Percentiles rank a stretch among this genome's conserved stretches.
Conservation (phyloP, 2,329 filamentous ascomycete species). For the Alternaria brassicicola region DNA sequence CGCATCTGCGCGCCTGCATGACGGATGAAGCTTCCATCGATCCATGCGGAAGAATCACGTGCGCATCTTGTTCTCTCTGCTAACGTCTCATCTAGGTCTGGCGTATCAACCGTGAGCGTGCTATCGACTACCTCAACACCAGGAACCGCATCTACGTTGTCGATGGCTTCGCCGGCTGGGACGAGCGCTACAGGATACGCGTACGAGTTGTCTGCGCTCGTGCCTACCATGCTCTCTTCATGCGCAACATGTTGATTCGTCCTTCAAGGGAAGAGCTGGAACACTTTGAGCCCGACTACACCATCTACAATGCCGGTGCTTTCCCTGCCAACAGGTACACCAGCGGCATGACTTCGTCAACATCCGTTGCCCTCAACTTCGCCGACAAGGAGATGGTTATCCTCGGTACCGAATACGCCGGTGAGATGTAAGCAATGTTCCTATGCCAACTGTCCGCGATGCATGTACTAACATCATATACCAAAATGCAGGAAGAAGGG, state of each 20-base stretch:
- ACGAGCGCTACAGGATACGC: slow-evolving; percentile 95
- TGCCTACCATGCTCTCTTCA: slow-evolving; percentile 99
- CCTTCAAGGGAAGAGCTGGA: slow-evolving; percentile 89
- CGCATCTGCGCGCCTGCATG: slow-evolving; percentile 40
- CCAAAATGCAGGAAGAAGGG: slow-evolving; percentile 75
- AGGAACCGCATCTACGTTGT: slow-evolving; percentile 98
- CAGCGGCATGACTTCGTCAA: slow-evolving; percentile 97
- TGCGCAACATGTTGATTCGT: slow-evolving; percentile 99
- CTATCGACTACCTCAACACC: slow-evolving; percentile 98
- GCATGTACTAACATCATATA: not conserved
- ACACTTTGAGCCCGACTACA: slow-evolving; percentile 98
- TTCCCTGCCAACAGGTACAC: slow-evolving; percentile 99
- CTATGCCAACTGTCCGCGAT: not conserved
- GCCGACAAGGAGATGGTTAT: slow-evolving; percentile 99
- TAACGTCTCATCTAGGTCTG: slow-evolving; percentile 71
- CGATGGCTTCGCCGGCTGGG: slow-evolving; percentile 97
- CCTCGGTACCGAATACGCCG: slow-evolving; percentile 96
- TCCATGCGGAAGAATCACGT: slow-evolving; percentile 25
- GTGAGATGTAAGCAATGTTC: slow-evolving; percentile 45
- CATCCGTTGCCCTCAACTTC: slow-evolving; percentile 98
- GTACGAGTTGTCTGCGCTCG: slow-evolving; percentile 98
- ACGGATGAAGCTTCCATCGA: slow-evolving; percentile 11
- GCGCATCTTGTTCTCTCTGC: slow-evolving; percentile 25
- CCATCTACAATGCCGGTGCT: slow-evolving; percentile 98
- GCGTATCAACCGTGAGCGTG: slow-evolving; percentile 99